These are phyloP conservation scores for Hansenula lynferdii DNA, from an alignment of 1,139 yeast genomes.

Conservation along the genomic window DNA sequence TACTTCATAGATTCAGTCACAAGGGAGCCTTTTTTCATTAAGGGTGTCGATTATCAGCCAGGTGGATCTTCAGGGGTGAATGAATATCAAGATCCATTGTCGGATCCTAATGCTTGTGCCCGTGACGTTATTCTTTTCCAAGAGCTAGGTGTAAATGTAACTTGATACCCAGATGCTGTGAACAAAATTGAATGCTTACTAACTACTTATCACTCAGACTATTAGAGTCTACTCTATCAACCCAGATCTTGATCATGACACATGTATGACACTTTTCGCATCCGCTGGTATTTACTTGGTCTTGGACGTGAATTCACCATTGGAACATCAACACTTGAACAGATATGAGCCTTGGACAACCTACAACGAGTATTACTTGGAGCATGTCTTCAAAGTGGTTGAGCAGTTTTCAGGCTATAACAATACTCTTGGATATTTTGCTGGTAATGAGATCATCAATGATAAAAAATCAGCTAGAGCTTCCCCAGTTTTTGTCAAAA, in stretches of 20 bases:
- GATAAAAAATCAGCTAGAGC: constrained; percentile 68
- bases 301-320: constrained; percentile 87
- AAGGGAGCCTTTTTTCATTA: constrained; percentile 69
- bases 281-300: constrained; percentile 88
- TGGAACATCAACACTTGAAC: constrained; percentile 70
- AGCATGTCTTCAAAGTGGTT: constrained; percentile 73
- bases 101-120: constrained; percentile 63
- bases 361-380: constrained; percentile 63
- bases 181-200: too few species aligned
- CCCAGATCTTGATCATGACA: constrained; percentile 79
- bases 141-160: constrained; percentile 68
- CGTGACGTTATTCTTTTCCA: constrained; percentile 73
- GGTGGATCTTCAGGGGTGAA: constrained; percentile 76
- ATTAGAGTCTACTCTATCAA: constrained; percentile 84
- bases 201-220: constrained; percentile 41
- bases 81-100: constrained; percentile 58
- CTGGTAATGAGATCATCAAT: constrained; percentile 90
- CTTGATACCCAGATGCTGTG: too few species aligned
- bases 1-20: constrained; percentile 78
- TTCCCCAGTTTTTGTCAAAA: constrained; percentile 71
- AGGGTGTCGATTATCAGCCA: constrained; percentile 85
- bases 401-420: constrained; percentile 82
- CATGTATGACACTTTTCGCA: constrained; percentile 88
- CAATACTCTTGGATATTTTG: constrained; percentile 88
- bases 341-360: constrained; percentile 89